Percentiles rank a stretch among this genome's conserved stretches.
Evolutionary conservation across 768 basidiomycete species (phyloP).

Genomic region (Exidia glandulosa): DNA sequence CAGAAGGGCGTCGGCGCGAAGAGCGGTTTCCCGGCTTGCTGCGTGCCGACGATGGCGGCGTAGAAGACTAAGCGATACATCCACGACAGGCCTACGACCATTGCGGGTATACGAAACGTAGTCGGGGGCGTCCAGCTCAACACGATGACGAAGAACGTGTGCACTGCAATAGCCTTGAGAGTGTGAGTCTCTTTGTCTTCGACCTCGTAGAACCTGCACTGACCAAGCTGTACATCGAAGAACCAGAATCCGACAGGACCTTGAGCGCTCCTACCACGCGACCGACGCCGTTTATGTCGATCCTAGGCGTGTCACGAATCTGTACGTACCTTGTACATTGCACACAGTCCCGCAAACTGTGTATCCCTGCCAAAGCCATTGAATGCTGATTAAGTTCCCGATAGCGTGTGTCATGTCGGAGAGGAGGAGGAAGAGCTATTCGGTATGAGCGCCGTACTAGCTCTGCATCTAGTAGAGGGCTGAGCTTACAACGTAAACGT

Average conservation of each 20-base stretch:
- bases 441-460: not conserved
- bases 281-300: no score
- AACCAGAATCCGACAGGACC: constrained; percentile 31
- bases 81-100: constrained; percentile 22
- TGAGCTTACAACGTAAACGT: constrained; percentile 28
- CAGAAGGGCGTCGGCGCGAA: not conserved
- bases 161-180: constrained; percentile 25
- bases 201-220: no score
- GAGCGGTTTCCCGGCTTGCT: constrained; percentile 2
- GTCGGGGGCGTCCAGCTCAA: constrained; percentile 16
- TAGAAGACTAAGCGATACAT: constrained; percentile 23
- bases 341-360: constrained; percentile 25
- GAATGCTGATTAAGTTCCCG: constrained; percentile 26
- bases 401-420: constrained; percentile 28
- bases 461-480: constrained; percentile 13
- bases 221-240: constrained; percentile 31
- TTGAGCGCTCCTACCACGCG: constrained; percentile 6
- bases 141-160: constrained; percentile 29
- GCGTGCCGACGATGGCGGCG: constrained; percentile 16
- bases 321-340: constrained; percentile 23
- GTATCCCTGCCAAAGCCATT: constrained; percentile 25
- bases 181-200: not conserved
- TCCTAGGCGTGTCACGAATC: not conserved
- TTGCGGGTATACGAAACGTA: constrained; percentile 12
- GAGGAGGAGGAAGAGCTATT: constrained; percentile 13